Evolutionary conservation across 352 stramenopile species (phyloP).

Genomic region (Aphanomyces euteiches): DNA sequence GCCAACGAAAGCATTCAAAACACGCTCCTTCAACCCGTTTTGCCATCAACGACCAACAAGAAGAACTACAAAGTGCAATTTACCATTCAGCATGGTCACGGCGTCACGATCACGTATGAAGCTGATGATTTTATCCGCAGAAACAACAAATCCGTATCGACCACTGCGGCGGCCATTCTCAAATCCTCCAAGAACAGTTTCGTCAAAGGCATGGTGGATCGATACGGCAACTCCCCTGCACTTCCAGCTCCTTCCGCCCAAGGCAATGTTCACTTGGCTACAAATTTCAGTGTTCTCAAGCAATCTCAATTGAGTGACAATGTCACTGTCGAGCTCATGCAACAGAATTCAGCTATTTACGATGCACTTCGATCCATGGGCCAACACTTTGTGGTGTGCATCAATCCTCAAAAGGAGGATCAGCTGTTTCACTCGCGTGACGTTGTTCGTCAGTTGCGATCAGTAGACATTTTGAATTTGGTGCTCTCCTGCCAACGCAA

Average conservation of each 20-base stretch:
- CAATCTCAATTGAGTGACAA: constrained; percentile 39
- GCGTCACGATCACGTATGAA: constrained; percentile 68
- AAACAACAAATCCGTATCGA: constrained; percentile 71
- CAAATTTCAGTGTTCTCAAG: constrained; percentile 49
- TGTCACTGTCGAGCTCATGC: constrained; percentile 54
- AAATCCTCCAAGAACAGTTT: constrained; percentile 73
- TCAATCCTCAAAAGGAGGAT: constrained; percentile 70
- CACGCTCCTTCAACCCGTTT: constrained; percentile 48
- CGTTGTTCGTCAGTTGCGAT: constrained; percentile 66
- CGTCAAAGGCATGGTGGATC: constrained; percentile 28
- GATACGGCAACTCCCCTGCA: constrained; percentile 26
- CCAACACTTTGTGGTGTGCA: constrained; percentile 76
- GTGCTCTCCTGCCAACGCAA: constrained; percentile 69
- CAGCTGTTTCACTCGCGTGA: constrained; percentile 67
- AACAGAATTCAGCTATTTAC: constrained; percentile 62
- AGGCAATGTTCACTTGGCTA: constrained; percentile 32
- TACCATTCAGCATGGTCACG: constrained; percentile 63
- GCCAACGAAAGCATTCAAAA: constrained; percentile 67
- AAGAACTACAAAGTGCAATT: constrained; percentile 78
- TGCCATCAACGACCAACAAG: constrained; percentile 66
- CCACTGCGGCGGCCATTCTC: constrained; percentile 78
- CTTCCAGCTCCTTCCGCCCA: background rate
- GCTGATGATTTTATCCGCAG: constrained; percentile 61
- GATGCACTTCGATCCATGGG: constrained; percentile 67
- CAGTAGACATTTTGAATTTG: constrained; percentile 66